phyloP scores from a whole-genome alignment of 371 early-diverging fungal genomes.

The Mucor plumbeus region DNA sequence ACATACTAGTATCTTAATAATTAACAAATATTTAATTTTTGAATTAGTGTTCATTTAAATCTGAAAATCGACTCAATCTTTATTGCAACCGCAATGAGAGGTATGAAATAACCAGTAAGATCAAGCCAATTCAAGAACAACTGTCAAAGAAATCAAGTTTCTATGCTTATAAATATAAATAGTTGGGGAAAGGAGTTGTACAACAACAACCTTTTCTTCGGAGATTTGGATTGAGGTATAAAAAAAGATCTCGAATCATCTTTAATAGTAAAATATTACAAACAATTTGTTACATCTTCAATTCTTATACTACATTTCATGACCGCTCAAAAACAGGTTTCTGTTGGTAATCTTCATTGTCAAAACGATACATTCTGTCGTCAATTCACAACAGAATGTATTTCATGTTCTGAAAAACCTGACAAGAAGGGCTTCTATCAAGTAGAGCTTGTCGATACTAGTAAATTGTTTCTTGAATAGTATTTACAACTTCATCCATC shows the following conservation, averaged over 20 bases:
- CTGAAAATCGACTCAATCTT: too few relatives aligned
- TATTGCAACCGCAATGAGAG: too few relatives aligned
- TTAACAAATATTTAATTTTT: too few relatives aligned
- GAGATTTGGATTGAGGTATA: too few relatives aligned
- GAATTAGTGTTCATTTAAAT: too few relatives aligned
- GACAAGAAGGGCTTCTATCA: slow-evolving; percentile 51
- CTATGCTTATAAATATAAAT: too few relatives aligned
- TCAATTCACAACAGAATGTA: slow-evolving; percentile 36
- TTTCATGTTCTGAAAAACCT: slow-evolving; percentile 43
- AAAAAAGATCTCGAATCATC: background rate
- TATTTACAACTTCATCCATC: background rate
- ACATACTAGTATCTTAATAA: too few relatives aligned
- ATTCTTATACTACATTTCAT: background rate
- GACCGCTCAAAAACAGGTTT: slow-evolving; percentile 31
- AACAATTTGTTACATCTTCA: background rate
- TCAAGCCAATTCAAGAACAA: too few relatives aligned
- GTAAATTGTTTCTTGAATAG: slow-evolving; percentile 21
- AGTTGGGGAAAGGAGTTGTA: too few relatives aligned
- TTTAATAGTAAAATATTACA: background rate
- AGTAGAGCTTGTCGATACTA: slow-evolving; percentile 45
- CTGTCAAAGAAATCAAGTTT: too few relatives aligned
- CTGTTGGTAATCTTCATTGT: slow-evolving; percentile 47
- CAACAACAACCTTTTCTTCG: too few relatives aligned
- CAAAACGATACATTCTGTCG: slow-evolving; percentile 44
- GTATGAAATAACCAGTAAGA: too few relatives aligned